Evolutionary conservation across 306 rosid species (phyloP).

Genomic region (Purshia tridentata): DNA sequence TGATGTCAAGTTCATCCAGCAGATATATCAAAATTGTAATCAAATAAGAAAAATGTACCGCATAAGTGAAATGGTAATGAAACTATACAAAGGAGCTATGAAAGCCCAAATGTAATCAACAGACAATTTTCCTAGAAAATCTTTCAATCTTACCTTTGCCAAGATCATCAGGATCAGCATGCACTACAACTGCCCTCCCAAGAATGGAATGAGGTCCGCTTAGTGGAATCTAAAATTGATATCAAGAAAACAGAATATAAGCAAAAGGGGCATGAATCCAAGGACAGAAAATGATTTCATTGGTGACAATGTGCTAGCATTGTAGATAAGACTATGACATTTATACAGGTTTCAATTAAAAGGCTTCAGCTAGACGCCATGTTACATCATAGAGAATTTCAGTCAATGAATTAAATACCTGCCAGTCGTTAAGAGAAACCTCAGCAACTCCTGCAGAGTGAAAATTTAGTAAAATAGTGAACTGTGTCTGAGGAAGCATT

Average conservation of each 20-base stretch:
- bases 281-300: neutral
- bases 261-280: neutral
- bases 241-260: neutral
- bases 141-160: slow-evolving; percentile 60
- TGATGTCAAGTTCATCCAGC: neutral
- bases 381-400: too few relatives aligned
- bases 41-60: neutral
- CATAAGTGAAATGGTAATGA: neutral
- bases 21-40: neutral
- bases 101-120: neutral
- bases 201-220: slow-evolving; percentile 74
- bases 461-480: neutral
- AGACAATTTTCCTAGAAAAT: neutral
- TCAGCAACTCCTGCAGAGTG: slow-evolving; percentile 62
- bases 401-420: slow-evolving; percentile 28
- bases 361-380: neutral
- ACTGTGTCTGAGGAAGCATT: neutral
- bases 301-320: neutral
- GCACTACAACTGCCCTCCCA: slow-evolving; percentile 98
- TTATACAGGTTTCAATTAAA: neutral
- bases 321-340: neutral
- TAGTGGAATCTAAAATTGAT: slow-evolving; percentile 63
- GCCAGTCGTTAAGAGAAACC: slow-evolving; percentile 55
- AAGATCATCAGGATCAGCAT: slow-evolving; percentile 93
- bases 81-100: neutral